Percentiles rank a stretch among this genome's conserved stretches.
These are phyloP conservation scores for Metschnikowia noctiluminum DNA, from an alignment of 805 yeast species.

Conservation along the genomic window DNA sequence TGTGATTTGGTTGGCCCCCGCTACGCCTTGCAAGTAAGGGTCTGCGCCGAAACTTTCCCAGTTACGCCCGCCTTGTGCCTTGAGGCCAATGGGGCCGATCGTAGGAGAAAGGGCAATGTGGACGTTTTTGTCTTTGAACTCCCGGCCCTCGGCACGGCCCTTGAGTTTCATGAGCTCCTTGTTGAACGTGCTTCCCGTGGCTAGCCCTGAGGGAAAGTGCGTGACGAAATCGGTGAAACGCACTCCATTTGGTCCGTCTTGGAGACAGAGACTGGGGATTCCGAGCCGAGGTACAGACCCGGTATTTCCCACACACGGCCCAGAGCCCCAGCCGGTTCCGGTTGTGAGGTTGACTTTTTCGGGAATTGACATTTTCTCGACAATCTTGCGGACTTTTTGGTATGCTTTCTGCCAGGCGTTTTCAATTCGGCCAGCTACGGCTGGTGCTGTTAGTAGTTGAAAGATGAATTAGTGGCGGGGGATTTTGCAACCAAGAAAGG, in stretches of 20 bases:
- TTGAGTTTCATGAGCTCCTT: slow-evolving; percentile 47
- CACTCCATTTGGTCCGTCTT: slow-evolving; percentile 63
- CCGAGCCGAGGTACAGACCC: slow-evolving; percentile 55
- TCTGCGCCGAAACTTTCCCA: slow-evolving; percentile 66
- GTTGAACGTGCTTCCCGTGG: slow-evolving; percentile 58
- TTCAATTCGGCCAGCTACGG: slow-evolving; percentile 46
- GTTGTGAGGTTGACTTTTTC: slow-evolving; percentile 64
- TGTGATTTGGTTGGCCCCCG: slow-evolving; percentile 48
- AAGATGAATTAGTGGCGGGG: background rate
- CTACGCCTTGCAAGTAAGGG: slow-evolving; percentile 57
- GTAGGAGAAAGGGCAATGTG: slow-evolving; percentile 55
- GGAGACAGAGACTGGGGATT: slow-evolving; percentile 54
- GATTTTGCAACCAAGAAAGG: background rate
- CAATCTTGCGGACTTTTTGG: slow-evolving; percentile 51
- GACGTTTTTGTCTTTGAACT: slow-evolving; percentile 52
- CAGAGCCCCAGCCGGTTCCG: slow-evolving; percentile 63
- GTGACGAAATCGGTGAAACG: slow-evolving; percentile 55
- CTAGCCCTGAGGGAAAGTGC: slow-evolving; percentile 56
- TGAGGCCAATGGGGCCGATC: slow-evolving; percentile 58
- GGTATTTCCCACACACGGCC: slow-evolving; percentile 61
- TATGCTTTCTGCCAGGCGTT: slow-evolving; percentile 57
- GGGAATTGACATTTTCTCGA: slow-evolving; percentile 51
- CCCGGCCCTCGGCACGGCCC: slow-evolving; percentile 57
- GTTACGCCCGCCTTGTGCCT: slow-evolving; percentile 62
- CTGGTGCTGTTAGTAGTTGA: slow-evolving; percentile 16